These are phyloP conservation scores for Paracoccidioides lutzii DNA, from an alignment of 2,329 filamentous ascomycete genomes.

Conservation along the genomic window DNA sequence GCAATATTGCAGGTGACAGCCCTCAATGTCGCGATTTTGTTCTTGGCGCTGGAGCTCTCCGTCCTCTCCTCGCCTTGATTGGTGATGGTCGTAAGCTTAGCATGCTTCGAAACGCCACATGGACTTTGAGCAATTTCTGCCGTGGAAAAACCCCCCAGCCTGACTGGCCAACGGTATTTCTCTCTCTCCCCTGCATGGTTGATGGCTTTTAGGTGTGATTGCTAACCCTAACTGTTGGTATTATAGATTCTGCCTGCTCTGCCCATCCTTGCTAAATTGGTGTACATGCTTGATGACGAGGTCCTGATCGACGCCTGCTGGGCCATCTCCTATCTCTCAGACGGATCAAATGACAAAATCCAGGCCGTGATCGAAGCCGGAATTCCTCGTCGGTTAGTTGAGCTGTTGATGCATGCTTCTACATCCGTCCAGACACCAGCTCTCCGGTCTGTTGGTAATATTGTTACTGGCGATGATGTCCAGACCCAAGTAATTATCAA, in stretches of 20 bases:
- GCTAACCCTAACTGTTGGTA: slow-evolving; percentile 15
- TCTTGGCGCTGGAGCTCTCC: slow-evolving; percentile 76
- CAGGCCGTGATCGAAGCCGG: slow-evolving; percentile 97
- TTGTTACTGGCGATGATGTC: slow-evolving; percentile 95
- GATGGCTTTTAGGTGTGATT: slow-evolving; percentile 2
- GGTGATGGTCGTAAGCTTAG: slow-evolving; percentile 97
- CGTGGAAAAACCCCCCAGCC: slow-evolving; percentile 98
- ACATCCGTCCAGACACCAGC: slow-evolving; percentile 97
- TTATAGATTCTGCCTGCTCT: slow-evolving; percentile 80
- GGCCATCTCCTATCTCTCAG: slow-evolving; percentile 97
- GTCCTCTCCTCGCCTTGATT: slow-evolving; percentile 75
- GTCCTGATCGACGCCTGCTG: slow-evolving; percentile 98
- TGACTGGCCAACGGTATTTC: slow-evolving; percentile 84
- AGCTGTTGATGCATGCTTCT: slow-evolving; percentile 94
- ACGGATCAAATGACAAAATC: slow-evolving; percentile 98
- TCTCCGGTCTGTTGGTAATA: slow-evolving; percentile 93
- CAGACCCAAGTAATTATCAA: slow-evolving; percentile 99
- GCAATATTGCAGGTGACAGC: slow-evolving; percentile 98
- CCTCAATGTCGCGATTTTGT: slow-evolving; percentile 96
- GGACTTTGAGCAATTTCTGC: slow-evolving; percentile 99
- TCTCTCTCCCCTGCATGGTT: not conserved
- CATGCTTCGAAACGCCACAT: slow-evolving; percentile 97
- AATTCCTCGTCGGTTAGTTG: slow-evolving; percentile 88
- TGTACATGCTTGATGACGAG: slow-evolving; percentile 96
- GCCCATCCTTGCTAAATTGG: slow-evolving; percentile 88